phyloP scores from a whole-genome alignment of 2,329 filamentous ascomycete genomes.

The Beauveria brongniartii region DNA sequence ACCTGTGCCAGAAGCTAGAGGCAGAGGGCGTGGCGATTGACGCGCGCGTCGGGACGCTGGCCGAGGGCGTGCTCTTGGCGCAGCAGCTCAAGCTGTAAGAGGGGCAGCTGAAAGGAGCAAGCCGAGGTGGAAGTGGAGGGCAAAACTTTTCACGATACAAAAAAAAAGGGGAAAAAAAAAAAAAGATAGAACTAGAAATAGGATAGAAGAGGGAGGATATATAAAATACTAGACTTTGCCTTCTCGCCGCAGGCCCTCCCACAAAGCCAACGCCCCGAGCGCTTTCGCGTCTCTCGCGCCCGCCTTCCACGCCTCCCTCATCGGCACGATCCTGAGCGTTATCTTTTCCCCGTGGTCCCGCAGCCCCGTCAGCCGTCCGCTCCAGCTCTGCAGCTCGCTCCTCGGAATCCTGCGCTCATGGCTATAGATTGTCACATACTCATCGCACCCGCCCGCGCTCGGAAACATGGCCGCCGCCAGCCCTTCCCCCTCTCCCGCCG shows the following conservation, averaged over 20 bases:
- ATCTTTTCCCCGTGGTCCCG: slow-evolving; percentile 54
- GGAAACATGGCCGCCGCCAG: slow-evolving; percentile 46
- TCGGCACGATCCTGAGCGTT: slow-evolving; percentile 48
- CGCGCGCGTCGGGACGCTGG: slow-evolving; percentile 67
- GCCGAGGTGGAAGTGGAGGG: neutral
- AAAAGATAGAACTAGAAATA: neutral
- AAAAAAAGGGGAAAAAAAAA: neutral
- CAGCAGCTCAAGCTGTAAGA: slow-evolving; percentile 41
- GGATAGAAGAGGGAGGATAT: neutral
- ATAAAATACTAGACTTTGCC: slow-evolving; percentile 27
- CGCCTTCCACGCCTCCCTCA: slow-evolving; percentile 49
- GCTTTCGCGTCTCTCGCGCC: slow-evolving; percentile 51
- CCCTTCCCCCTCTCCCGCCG: slow-evolving; percentile 25
- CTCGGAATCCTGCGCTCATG: slow-evolving; percentile 45
- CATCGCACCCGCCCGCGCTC: slow-evolving; percentile 52
- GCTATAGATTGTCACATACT: slow-evolving; percentile 50
- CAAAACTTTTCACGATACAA: neutral
- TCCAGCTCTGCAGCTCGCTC: slow-evolving; percentile 44
- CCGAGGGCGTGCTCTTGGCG: slow-evolving; percentile 69
- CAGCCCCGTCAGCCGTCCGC: slow-evolving; percentile 49
- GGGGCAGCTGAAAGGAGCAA: neutral
- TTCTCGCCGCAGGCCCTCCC: slow-evolving; percentile 45
- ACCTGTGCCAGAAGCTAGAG: slow-evolving; percentile 59
- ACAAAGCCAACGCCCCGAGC: slow-evolving; percentile 51
- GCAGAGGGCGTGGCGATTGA: slow-evolving; percentile 69